These are phyloP conservation scores for Liriodendron chinense DNA, from an alignment of 164 flowering plant species.

Conservation along the genomic window DNA sequence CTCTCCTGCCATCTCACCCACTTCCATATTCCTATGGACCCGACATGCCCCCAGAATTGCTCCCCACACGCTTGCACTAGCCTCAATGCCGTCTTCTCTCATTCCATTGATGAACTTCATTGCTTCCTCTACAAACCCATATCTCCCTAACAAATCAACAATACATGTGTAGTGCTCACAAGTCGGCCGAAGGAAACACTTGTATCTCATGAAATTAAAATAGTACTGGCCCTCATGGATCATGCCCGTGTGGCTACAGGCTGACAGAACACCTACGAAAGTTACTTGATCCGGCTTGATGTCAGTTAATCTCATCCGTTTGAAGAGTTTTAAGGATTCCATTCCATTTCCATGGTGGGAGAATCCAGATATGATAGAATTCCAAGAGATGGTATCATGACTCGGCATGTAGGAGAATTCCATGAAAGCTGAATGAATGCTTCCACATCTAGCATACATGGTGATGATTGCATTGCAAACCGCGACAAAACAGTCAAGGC, in stretches of 20 bases:
- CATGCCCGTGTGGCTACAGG: conserved; percentile 63
- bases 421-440: conserved; percentile 41
- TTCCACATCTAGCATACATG: conserved; percentile 68
- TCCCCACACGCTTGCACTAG: conserved; percentile 59
- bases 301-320: conserved; percentile 39
- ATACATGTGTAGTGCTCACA: conserved; percentile 64
- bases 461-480: conserved; percentile 58
- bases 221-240: conserved; percentile 46
- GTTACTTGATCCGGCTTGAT: conserved; percentile 53
- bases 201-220: conserved; percentile 48
- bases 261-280: conserved; percentile 56
- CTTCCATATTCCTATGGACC: conserved; percentile 41
- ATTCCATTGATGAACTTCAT: conserved; percentile 39
- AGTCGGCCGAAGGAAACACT: conserved; percentile 44
- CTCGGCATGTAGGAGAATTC: conserved; percentile 39
- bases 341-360: conserved; percentile 58
- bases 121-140: conserved; percentile 53
- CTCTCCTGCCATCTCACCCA: conserved; percentile 53
- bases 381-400: conserved; percentile 63
- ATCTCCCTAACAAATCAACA: conserved; percentile 60
- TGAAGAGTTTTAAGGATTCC: conserved; percentile 46
- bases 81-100: conserved; percentile 38
- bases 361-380: conserved; percentile 62
- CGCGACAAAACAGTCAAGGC: conserved; percentile 33
- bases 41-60: conserved; percentile 70